Base-by-base conservation (phyloP, 495 filamentous ascomycete species). In the Penicillium samsonianum region DNA sequence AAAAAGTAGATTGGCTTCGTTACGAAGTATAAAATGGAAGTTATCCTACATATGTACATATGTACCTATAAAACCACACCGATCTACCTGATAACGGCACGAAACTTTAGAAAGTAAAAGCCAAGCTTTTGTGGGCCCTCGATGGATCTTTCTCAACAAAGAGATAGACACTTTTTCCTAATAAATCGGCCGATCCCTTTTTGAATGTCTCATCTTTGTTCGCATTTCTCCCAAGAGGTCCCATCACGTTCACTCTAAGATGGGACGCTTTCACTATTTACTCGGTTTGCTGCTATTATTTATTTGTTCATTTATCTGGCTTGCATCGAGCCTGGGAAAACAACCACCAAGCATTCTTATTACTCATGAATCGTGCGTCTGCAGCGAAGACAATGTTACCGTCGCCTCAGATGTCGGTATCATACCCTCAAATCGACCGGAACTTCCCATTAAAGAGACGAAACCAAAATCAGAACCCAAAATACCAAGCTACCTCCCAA, bases 401-500 rank as follows among this genome's bases (percentile, higher is more conserved):
- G 20, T 23, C 31, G 12, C 49, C 25, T 10, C 33, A 28, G 26
- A 30, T 25, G 20, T 2, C 6, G 48, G 26, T n/a, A 16, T 17
- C 20, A 51, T 22, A 6, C 22, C 49, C n/a, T 20, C 25, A 22
- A 33, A 22, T 10, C 33, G 14, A 9, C 9, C 7, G 38, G n/a
- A 26, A 5, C 9, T n/a, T 5, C 16, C 48, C 16, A 50, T 12
- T 6, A 16, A 14, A 25, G 17, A n/a, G 6, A 16, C 12, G 17
- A 38, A 4, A 1, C 11, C 19, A 31, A 33, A 9, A 25, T 25
- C 31, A 25, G 31, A 22, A 7, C 30, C 31, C 12, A 14, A n/a
- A 17, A 47, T 26, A 17, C 12, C 33, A 9, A 51, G 49, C 33
- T 51, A 51, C 22, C 49, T 51, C 6, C 49, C 49, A 17, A 28